Evolutionary conservation across 192 early-diverging fungal species (phyloP), one percentile per base, ranked within the genome.

Genomic region (Backusella parvicylindrica): DNA sequence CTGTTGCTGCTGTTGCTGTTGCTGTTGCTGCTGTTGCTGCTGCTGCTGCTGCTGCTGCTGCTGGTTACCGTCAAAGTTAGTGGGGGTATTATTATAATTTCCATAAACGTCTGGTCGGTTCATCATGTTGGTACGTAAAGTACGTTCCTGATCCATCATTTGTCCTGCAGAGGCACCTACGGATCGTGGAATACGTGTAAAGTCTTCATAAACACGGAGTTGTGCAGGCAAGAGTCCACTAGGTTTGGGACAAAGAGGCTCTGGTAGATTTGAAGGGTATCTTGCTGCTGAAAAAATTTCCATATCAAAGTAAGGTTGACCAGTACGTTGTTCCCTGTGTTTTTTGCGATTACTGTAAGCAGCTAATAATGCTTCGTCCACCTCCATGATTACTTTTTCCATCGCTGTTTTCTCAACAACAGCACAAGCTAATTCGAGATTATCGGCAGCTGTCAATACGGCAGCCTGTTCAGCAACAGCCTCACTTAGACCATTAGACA

Each of bases 391-490:
- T 1, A 96, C 94, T 71, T 97, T 97, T 78, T 98, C 96, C 75
- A 95, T 95, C 2, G 98, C 96, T 30, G 96, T 93, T 78, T 96
- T 95, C 80, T 99, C 96, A 69, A 98, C 93, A 32, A 99, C 90
- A 0, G 95, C 91, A 79, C 96, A 98, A 12, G 94, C 96, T 35
- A 98, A 85, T 50, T 99, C 98, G 68, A 98, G 79, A 78, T 99
- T 99, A 78, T 98, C 97, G 6, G 90, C 85, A 12, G 97, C 95
- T 32, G 95, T 89, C 50, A 95, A 86, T 37, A 92, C 84, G 9
- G 96, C 93, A 8, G 93, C 91, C 78, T 94, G 92, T 70, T 98
- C 96, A 0, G 93, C 89, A 38, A 95, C 84, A 13, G 84, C 86
- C 78, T 95, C 94, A 2, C 88, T 89, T 73, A 92, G 87, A 8